Evolutionary conservation across 495 filamentous ascomycete genomes (phyloP).

Genomic region (Penicillium herquei): DNA sequence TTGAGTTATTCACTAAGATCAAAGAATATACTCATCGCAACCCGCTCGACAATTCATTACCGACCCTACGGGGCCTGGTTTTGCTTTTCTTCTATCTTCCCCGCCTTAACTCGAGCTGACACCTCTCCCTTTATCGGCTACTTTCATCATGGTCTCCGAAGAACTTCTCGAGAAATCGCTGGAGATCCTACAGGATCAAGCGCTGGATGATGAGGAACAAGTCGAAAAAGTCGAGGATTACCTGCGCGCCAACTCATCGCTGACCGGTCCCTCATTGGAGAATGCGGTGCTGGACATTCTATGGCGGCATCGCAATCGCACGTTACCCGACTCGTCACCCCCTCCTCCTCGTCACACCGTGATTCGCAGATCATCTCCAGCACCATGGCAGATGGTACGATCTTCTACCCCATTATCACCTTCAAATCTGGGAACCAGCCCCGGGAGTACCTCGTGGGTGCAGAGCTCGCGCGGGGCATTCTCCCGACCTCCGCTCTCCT

Average conservation of each 20-base stretch:
- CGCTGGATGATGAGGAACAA: constrained; percentile 90
- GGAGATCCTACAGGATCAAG: constrained; percentile 78
- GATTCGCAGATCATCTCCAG: constrained; percentile 85
- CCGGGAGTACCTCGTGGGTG: constrained; percentile 76
- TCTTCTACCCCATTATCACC: constrained; percentile 77
- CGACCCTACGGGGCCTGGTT: too few relatives aligned
- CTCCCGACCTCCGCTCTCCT: constrained; percentile 54
- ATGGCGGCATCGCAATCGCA: constrained; percentile 84
- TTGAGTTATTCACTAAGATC: neutral
- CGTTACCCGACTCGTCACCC: constrained; percentile 69
- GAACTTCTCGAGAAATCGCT: constrained; percentile 88
- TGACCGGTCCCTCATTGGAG: constrained; percentile 78
- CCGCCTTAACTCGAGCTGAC: too few relatives aligned
- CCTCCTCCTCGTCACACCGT: constrained; percentile 85
- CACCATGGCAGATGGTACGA: constrained; percentile 82
- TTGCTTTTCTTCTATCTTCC: too few relatives aligned
- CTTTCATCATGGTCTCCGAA: constrained; percentile 75
- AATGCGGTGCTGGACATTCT: constrained; percentile 88
- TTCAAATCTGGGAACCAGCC: constrained; percentile 71
- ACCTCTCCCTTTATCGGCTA: constrained; percentile 8
- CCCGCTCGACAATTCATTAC: too few relatives aligned
- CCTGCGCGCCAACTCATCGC: constrained; percentile 71
- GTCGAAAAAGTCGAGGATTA: constrained; percentile 88
- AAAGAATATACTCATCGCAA: neutral
- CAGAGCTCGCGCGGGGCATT: constrained; percentile 66